These are phyloP conservation scores for Diaporthe caulivora DNA, from an alignment of 2,329 filamentous ascomycete genomes.

Conservation along the genomic window DNA sequence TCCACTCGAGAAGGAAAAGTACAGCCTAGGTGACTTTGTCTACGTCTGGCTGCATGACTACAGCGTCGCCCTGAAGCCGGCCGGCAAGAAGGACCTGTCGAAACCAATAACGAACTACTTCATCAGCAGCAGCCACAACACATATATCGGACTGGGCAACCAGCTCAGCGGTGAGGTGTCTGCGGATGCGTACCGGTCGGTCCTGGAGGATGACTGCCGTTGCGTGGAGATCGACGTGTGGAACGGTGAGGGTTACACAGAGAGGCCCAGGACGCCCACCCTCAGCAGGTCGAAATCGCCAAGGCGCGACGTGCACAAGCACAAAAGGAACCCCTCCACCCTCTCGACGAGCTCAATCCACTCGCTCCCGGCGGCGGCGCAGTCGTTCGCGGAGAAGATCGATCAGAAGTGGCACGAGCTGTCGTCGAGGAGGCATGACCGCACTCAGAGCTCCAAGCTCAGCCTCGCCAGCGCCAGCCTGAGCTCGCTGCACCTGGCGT, in stretches of 20 bases:
- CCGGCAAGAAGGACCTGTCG: conserved; percentile 67
- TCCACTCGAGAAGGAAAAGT: conserved; percentile 54
- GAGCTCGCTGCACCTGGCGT: conserved; percentile 44
- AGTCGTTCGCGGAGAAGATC: conserved; percentile 53
- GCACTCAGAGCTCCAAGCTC: conserved; percentile 52
- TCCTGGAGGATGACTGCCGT: conserved; percentile 81
- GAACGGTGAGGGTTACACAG: conserved; percentile 71
- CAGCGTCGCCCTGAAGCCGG: conserved; percentile 58
- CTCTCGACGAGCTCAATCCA: conserved; percentile 49
- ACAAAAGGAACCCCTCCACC: conserved; percentile 61
- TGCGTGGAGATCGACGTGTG: conserved; percentile 97
- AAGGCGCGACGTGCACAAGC: conserved; percentile 47
- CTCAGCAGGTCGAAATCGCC: conserved; percentile 52
- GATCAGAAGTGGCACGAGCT: conserved; percentile 49
- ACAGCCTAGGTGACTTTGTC: conserved; percentile 63
- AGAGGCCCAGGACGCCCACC: conserved; percentile 52
- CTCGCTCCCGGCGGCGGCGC: conserved; percentile 58
- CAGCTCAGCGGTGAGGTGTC: conserved; percentile 85
- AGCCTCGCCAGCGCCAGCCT: conserved; percentile 58
- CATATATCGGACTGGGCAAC: conserved; percentile 85
- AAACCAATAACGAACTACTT: conserved; percentile 89
- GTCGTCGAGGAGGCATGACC: conserved; percentile 42
- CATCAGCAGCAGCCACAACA: conserved; percentile 95
- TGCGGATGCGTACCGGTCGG: conserved; percentile 81
- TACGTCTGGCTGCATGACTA: conserved; percentile 60